phyloP scores from a whole-genome alignment of 768 basidiomycete species.

The Leccinum disarticulatum region DNA sequence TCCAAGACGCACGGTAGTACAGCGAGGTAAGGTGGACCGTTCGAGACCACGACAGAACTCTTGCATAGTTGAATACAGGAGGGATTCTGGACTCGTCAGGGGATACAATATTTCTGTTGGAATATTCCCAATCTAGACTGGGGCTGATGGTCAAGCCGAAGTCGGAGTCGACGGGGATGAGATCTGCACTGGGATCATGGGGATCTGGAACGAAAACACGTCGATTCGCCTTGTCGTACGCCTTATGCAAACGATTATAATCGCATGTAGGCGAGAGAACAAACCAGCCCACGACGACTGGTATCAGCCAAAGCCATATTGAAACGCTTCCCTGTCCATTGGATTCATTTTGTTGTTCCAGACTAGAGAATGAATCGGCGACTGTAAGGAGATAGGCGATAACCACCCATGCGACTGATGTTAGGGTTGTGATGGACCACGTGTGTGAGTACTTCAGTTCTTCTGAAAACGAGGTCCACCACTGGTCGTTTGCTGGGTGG shows the following conservation, averaged over 20 bases:
- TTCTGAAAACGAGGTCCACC: constrained; percentile 38
- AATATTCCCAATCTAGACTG: neutral
- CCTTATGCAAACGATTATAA: constrained; percentile 26
- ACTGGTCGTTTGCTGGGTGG: constrained; percentile 41
- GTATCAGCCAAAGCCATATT: constrained; percentile 45
- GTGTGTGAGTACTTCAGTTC: constrained; percentile 39
- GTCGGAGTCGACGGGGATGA: neutral
- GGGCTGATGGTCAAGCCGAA: constrained; percentile 20
- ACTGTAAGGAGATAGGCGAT: constrained; percentile 37
- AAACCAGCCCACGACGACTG: constrained; percentile 42
- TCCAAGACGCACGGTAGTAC: constrained; percentile 18
- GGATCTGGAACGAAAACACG: neutral
- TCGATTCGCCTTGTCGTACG: constrained; percentile 16
- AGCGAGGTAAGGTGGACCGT: constrained; percentile 17
- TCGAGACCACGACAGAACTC: constrained; percentile 21
- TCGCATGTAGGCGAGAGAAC: constrained; percentile 42
- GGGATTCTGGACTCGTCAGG: constrained; percentile 26
- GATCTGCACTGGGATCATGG: neutral
- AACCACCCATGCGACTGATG: constrained; percentile 44
- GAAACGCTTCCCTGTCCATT: constrained; percentile 41
- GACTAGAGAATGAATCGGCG: constrained; percentile 14
- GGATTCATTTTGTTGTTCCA: constrained; percentile 24
- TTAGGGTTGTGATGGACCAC: constrained; percentile 40
- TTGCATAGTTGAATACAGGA: constrained; percentile 28
- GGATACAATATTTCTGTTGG: constrained; percentile 1